Base-by-base conservation (phyloP, 352 stramenopile species). In the Phytopythium sindhum region DNA sequence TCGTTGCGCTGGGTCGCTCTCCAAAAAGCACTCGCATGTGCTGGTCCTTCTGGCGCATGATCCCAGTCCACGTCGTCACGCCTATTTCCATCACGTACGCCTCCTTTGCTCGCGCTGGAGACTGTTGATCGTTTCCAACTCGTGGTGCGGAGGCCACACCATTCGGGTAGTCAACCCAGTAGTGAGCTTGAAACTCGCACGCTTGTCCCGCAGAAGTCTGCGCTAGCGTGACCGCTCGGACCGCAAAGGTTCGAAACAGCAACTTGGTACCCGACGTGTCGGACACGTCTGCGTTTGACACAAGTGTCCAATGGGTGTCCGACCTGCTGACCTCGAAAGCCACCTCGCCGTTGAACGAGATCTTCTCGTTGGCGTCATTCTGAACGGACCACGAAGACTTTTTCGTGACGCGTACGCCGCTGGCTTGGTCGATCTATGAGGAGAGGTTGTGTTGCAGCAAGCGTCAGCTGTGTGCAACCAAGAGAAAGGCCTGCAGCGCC, bases 31-130 rank as follows among this genome's bases (percentile, higher is more conserved):
- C 0, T 19, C 33, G 53, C 53, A 59, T 48, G 28, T 47, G 33
- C 53, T 47, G 33, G 12, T 59, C 53, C 21, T 59, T 59, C 19
- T 47, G 53, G 10, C n/a, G 53, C 53, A 59, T 59, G 0, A 45
- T 24, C 10, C 37, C 33, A 4, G 31, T 21, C 53, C 53, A 59
- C 8, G 53, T 45, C 5, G 21, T 59, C 1, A 33, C 37, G 33
- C 53, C 53, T 0, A 59, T 33, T n/a, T 53, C 31, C 31, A 12
- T 21, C 33, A 10, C 33, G 6, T 33, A 11, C 31, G 24, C n/a
- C 10, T 45, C 17, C 29, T 45, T 45, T 33, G 4, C 21, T 17
- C 31, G 19, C 11, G 31, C 26, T 8, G 5, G 14, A 23, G n/a
- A 6, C 9, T 53, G 11, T 53, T 33, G 19, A 15, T 15, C 47